Conservation (phyloP, 192 early-diverging fungal species). For the Haplosporangium gracile region DNA sequence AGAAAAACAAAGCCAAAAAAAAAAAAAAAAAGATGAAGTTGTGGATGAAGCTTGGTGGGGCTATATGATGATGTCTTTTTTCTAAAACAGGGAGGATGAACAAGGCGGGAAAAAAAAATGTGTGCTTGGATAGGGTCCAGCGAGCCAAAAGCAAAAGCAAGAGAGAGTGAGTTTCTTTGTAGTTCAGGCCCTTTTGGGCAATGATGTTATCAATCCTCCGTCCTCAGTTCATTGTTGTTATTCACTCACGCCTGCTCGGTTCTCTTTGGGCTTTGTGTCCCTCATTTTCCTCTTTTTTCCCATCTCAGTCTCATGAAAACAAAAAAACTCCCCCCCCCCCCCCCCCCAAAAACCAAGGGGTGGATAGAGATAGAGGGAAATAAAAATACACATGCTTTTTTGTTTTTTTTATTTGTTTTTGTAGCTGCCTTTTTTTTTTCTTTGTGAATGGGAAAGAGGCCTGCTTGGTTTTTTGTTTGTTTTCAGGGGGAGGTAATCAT, state of each 20-base stretch:
- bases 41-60: too few species aligned
- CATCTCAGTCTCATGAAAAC: neutral
- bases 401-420: neutral
- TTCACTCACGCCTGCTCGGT: neutral
- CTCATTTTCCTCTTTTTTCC: neutral
- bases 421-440: neutral
- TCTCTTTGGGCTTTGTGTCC: neutral
- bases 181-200: too few species aligned
- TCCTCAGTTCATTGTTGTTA: too few species aligned
- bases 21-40: too few species aligned
- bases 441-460: neutral
- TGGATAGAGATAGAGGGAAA: neutral
- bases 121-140: too few species aligned
- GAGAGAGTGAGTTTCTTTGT: too few species aligned
- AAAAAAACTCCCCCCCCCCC: too few species aligned
- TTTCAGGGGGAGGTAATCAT: slow-evolving; percentile 2
- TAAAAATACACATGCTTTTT: slow-evolving; percentile 2
- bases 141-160: too few species aligned
- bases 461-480: neutral
- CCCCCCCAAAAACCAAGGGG: neutral
- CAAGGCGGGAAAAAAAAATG: neutral
- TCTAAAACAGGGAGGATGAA: neutral
- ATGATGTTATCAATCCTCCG: too few species aligned
- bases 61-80: neutral
- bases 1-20: too few species aligned